Base-by-base conservation (phyloP, 78 protist genomes). In the Salpingoeca rosetta region DNA sequence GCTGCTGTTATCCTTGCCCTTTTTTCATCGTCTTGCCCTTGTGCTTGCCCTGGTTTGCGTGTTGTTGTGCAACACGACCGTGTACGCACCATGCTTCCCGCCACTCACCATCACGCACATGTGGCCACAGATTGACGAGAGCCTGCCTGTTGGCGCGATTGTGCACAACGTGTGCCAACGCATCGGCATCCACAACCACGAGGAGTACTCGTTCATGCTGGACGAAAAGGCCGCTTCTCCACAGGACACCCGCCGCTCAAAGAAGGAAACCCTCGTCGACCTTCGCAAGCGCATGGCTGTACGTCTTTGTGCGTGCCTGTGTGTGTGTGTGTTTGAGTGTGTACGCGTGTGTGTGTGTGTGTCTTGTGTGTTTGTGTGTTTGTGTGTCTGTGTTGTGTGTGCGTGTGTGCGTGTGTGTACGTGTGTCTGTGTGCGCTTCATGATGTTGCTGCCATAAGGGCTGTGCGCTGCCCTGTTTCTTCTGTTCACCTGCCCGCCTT, bases 141-240 rank as follows among this genome's bases (percentile, higher is more conserved):
- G 88, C 43, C 87, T 76, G 77, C 82, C 89, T 10, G 91, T 89
- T n/a, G 90, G 84, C 40, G 90, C 88, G 44, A 56, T 92, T 24
- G 76, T 89, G 35, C 83, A 76, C 73, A 56, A 84, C 45, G 86
- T 92, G 41, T 90, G 93, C 82, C 76, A 83, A 72, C 82, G 87
- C 81, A 85, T 94, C 37, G 91, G 92, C 87, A 87, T 94, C 72
- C 56, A 78, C 73, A 94, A 92, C 73, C 74, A 84, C 35, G 94
- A 92, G 76, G 96, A 94, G 89, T 94, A 87, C 76, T 90, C 94
- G 3, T 83, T 93, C 56, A 75, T 77, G 51, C 2, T 45, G 36
- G 45, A 77, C 25, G 74, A 28, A n/a, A 39, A 43, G 82, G 51
- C 39, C 74, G 84, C 26, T 22, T 17, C 3, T 7, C n/a, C n/a